Evolutionary conservation across 2,329 filamentous ascomycete genomes (phyloP).

Genomic region (Hymenoscyphus infarciens): DNA sequence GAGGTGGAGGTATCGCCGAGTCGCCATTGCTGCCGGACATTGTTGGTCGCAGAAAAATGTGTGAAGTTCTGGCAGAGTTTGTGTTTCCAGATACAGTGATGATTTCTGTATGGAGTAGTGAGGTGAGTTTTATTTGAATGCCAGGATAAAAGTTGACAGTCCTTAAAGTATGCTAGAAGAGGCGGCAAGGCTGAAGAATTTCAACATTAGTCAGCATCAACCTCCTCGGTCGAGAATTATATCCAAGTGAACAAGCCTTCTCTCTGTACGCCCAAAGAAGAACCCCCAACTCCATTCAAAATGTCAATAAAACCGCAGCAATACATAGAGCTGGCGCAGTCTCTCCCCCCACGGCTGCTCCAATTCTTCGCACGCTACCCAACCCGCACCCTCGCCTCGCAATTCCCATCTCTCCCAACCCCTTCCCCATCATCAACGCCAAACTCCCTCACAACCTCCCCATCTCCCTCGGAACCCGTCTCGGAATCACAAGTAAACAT

Average conservation of each 20-base stretch:
- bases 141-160: slow-evolving; percentile 3
- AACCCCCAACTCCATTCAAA: slow-evolving; percentile 14
- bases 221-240: background rate
- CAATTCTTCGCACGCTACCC: slow-evolving; percentile 90
- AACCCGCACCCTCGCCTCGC: slow-evolving; percentile 53
- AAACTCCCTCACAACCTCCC: slow-evolving; percentile 39
- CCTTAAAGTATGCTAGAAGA: background rate
- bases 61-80: background rate
- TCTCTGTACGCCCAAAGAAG: slow-evolving; percentile 2
- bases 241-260: slow-evolving; percentile 2
- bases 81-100: background rate
- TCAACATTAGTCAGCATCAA: background rate
- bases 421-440: slow-evolving; percentile 12
- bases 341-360: slow-evolving; percentile 72
- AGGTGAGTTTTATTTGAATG: background rate
- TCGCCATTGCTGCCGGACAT: slow-evolving; percentile 18
- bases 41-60: background rate
- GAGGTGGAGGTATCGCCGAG: slow-evolving; percentile 26
- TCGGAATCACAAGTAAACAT: background rate
- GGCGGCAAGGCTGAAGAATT: slow-evolving; percentile 5
- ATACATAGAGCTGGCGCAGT: slow-evolving; percentile 56
- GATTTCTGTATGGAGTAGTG: background rate
- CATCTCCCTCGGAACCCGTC: slow-evolving; percentile 25
- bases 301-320: slow-evolving; percentile 15
- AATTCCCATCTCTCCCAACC: slow-evolving; percentile 8